Conservation (phyloP, 2,329 filamentous ascomycete species). For the Dactylellina cionopaga region DNA sequence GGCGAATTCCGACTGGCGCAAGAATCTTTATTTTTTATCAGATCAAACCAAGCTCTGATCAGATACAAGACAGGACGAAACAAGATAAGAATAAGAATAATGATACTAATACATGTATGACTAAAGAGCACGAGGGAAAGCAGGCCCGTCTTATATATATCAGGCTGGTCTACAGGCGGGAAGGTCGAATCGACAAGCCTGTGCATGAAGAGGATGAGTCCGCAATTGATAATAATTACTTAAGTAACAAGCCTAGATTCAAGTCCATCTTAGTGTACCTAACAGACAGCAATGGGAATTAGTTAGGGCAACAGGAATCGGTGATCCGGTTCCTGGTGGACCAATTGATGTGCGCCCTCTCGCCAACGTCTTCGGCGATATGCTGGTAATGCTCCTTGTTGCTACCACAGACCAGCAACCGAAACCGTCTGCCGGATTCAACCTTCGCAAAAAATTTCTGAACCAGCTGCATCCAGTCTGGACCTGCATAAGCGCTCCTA, state of each 20-base stretch:
- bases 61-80: neutral
- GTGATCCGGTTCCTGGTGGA: constrained; percentile 38
- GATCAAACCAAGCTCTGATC: too few relatives aligned
- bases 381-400: too few relatives aligned
- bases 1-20: too few relatives aligned
- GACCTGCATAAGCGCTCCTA: constrained; percentile 32
- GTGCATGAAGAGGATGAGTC: neutral
- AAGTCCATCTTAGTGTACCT: too few relatives aligned
- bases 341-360: too few relatives aligned
- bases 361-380: too few relatives aligned
- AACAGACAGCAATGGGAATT: too few relatives aligned
- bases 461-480: neutral
- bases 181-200: constrained; percentile 1
- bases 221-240: constrained; percentile 15
- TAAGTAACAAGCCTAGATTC: too few relatives aligned
- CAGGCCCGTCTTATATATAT: constrained; percentile 3
- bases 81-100: too few relatives aligned
- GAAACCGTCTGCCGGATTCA: constrained; percentile 52
- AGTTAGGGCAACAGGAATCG: constrained; percentile 25
- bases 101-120: neutral
- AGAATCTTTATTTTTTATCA: too few relatives aligned
- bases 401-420: constrained; percentile 23
- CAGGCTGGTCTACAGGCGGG: neutral
- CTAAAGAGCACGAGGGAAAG: neutral
- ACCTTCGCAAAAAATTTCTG: constrained; percentile 10